Percentiles rank a stretch among this genome's conserved stretches.
phyloP scores from a whole-genome alignment of 2,329 filamentous ascomycete species.

The Trichoderma asperellum region DNA sequence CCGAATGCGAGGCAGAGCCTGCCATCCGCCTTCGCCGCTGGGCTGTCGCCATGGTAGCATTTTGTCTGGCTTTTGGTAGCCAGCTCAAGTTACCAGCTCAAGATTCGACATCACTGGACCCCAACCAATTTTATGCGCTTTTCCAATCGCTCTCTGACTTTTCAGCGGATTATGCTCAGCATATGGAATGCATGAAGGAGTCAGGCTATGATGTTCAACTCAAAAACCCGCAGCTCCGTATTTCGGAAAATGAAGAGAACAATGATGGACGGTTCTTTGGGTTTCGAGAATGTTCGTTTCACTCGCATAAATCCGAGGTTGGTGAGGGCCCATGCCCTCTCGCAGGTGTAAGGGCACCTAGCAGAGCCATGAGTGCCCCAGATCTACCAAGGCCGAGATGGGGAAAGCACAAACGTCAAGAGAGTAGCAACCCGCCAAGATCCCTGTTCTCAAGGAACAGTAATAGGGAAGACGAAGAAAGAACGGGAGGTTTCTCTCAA shows the following conservation, averaged over 20 bases:
- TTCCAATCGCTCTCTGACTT: slow-evolving; percentile 53
- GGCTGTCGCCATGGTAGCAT: slow-evolving; percentile 65
- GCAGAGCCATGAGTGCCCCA: slow-evolving; percentile 26
- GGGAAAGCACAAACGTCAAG: slow-evolving; percentile 12
- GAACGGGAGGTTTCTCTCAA: slow-evolving; percentile 5
- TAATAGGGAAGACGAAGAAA: slow-evolving; percentile 19
- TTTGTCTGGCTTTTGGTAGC: slow-evolving; percentile 49
- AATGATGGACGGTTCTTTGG: slow-evolving; percentile 62
- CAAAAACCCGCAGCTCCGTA: slow-evolving; percentile 64
- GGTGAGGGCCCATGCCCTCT: slow-evolving; percentile 60
- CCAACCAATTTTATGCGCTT: slow-evolving; percentile 48
- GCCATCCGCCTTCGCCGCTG: slow-evolving; percentile 60
- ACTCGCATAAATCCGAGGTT: slow-evolving; percentile 59
- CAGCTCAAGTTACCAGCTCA: slow-evolving; percentile 38
- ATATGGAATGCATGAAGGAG: slow-evolving; percentile 56
- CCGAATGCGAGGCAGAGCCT: slow-evolving; percentile 53
- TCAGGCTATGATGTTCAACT: slow-evolving; percentile 56
- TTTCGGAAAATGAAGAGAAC: slow-evolving; percentile 58
- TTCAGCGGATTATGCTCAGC: slow-evolving; percentile 54
- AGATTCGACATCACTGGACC: slow-evolving; percentile 37
- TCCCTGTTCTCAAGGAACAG: slow-evolving; percentile 26
- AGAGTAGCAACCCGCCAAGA: slow-evolving; percentile 7
- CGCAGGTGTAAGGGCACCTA: slow-evolving; percentile 30
- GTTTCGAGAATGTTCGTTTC: slow-evolving; percentile 65
- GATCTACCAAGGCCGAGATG: slow-evolving; percentile 19